Percentiles rank a stretch among this genome's conserved stretches.
Conservation (phyloP, 129 eudicot genomes). For the Heracleum sosnowskyi region DNA sequence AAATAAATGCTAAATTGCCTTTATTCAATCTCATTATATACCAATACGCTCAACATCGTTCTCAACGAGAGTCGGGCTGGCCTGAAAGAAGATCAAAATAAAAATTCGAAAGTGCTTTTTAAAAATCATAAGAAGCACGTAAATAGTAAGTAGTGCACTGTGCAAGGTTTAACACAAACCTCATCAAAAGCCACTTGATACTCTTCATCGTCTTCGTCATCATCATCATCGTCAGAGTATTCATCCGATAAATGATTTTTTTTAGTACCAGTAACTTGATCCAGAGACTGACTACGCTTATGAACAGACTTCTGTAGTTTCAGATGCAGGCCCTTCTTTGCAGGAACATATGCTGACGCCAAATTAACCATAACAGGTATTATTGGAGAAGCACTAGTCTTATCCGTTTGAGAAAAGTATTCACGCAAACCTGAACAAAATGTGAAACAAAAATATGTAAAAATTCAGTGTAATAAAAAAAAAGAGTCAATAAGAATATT, state of each 20-base stretch:
- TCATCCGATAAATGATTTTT: conserved; percentile 74
- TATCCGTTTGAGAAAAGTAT: conserved; percentile 89
- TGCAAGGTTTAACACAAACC: conserved; percentile 25
- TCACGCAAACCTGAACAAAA: conserved; percentile 65
- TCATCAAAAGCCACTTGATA: conserved; percentile 62
- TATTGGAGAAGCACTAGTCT: conserved; percentile 69
- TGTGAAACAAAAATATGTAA: conserved; percentile 1
- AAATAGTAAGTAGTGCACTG: not conserved
- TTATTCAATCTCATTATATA: conserved; percentile 9
- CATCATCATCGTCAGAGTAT: conserved; percentile 52
- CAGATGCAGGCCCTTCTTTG: conserved; percentile 37
- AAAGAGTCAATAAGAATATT: too few relatives aligned
- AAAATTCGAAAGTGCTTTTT: not conserved
- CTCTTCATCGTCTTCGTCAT: conserved; percentile 44
- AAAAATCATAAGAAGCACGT: not conserved
- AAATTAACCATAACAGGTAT: conserved; percentile 94
- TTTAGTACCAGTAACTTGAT: conserved; percentile 43
- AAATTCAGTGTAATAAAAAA: conserved; percentile 1
- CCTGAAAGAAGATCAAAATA: conserved; percentile 36
- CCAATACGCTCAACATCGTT: conserved; percentile 51
- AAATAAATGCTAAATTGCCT: not conserved
- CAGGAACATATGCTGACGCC: conserved; percentile 69
- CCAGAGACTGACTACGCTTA: conserved; percentile 53
- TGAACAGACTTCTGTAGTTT: conserved; percentile 43
- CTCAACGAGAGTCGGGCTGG: conserved; percentile 27